phyloP scores from a whole-genome alignment of 2,329 filamentous ascomycete species.

The Amauroascus niger region DNA sequence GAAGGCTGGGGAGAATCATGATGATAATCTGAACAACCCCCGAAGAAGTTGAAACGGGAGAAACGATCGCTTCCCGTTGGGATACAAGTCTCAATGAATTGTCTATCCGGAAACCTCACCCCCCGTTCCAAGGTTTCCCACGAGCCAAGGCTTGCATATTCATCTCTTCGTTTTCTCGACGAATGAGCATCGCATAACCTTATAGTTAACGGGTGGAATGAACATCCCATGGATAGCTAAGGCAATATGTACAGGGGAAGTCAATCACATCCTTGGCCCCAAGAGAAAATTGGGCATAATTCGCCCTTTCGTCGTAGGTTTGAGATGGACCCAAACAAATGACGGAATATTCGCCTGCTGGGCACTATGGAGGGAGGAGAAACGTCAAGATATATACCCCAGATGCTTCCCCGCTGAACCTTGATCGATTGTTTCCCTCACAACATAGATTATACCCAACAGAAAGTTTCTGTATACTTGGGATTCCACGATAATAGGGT shows the following conservation, averaged over 20 bases:
- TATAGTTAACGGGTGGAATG: neutral
- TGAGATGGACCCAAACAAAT: constrained; percentile 2
- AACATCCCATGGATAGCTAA: neutral
- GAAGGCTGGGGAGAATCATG: neutral
- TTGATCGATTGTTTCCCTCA: neutral
- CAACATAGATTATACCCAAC: no score
- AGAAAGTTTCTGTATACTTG: neutral
- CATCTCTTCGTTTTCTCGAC: neutral
- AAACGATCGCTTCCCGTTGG: no score
- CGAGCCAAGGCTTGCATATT: constrained; percentile 2
- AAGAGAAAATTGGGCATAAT: neutral
- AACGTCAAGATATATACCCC: neutral
- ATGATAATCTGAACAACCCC: no score
- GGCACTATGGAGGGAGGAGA: neutral
- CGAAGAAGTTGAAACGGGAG: no score
- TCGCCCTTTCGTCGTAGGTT: neutral
- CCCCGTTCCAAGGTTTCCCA: neutral
- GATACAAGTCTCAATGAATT: neutral
- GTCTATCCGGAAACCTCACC: neutral
- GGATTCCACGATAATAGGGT: neutral
- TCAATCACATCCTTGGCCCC: neutral
- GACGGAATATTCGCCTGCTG: neutral
- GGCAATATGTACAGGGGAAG: neutral
- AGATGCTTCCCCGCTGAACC: neutral
- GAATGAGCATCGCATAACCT: neutral